Percentiles rank a stretch among this genome's conserved stretches.
Evolutionary conservation across 768 basidiomycete genomes (phyloP).

Genomic region (Russula sp.): DNA sequence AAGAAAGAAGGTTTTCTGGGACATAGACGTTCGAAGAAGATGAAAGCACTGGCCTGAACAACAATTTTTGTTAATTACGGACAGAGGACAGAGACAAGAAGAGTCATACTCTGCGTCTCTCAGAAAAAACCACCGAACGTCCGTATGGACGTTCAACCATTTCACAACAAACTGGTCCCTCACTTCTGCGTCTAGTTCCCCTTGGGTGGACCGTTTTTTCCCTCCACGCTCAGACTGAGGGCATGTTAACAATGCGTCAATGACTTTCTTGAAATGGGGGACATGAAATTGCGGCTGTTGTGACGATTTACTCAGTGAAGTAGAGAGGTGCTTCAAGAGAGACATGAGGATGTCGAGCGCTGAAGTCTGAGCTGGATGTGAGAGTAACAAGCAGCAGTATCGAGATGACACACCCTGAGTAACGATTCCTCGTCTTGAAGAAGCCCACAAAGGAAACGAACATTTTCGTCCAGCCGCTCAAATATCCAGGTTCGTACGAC

Average conservation of each 20-base stretch:
- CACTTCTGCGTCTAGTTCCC: constrained; percentile 50
- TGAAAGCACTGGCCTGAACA: constrained; percentile 33
- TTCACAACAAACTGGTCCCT: constrained; percentile 60
- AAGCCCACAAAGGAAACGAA: constrained; percentile 63
- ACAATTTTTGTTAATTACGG: constrained; percentile 33
- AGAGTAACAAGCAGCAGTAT: constrained; percentile 14
- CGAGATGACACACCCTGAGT: constrained; percentile 55
- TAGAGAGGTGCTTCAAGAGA: constrained; percentile 73
- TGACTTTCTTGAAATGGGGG: constrained; percentile 63
- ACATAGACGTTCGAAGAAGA: constrained; percentile 40
- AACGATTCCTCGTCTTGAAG: constrained; percentile 74
- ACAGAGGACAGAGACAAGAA: constrained; percentile 7
- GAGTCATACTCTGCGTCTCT: constrained; percentile 65
- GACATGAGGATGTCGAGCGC: constrained; percentile 75
- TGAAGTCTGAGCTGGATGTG: constrained; percentile 48
- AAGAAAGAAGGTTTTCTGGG: constrained; percentile 54
- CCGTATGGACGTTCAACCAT: constrained; percentile 77
- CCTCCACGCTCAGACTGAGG: constrained; percentile 46
- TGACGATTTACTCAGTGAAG: constrained; percentile 47
- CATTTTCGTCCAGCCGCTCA: constrained; percentile 69
- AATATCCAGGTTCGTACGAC: constrained; percentile 76
- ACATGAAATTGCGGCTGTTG: constrained; percentile 63
- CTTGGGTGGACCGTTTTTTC: constrained; percentile 30
- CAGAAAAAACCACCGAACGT: constrained; percentile 87
- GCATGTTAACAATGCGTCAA: constrained; percentile 57